These are phyloP conservation scores for Pichia insulana DNA, from an alignment of 805 yeast species.

Conservation along the genomic window DNA sequence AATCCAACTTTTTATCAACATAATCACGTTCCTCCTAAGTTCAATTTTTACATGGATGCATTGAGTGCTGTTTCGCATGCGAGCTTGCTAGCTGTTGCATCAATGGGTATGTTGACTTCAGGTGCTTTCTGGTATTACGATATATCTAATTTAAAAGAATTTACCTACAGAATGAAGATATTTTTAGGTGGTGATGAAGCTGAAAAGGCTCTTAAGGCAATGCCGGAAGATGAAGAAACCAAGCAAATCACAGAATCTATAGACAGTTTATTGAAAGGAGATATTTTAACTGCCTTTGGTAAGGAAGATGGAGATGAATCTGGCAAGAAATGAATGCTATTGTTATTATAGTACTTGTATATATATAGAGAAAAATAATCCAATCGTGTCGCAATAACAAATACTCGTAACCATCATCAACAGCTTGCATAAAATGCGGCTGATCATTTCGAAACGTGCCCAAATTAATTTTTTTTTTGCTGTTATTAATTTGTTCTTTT, in stretches of 20 bases:
- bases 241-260: constrained; percentile 41
- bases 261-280: constrained; percentile 11
- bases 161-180: constrained; percentile 58
- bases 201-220: constrained; percentile 34
- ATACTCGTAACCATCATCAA: too few species aligned
- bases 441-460: too few species aligned
- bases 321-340: not conserved
- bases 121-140: constrained; percentile 79
- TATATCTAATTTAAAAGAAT: constrained; percentile 59
- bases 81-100: constrained; percentile 61
- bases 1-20: constrained; percentile 73
- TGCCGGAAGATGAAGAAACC: constrained; percentile 55
- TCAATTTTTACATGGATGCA: constrained; percentile 74
- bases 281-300: constrained; percentile 3
- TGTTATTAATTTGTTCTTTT: too few species aligned
- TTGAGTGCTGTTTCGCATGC: constrained; percentile 79
- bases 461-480: too few species aligned
- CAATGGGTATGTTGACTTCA: constrained; percentile 61
- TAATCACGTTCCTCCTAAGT: constrained; percentile 79
- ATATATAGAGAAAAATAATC: too few species aligned
- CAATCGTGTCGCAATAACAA: too few species aligned
- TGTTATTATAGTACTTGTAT: not conserved
- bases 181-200: constrained; percentile 62
- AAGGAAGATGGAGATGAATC: constrained; percentile 1
- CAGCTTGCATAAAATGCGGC: too few species aligned